Percentiles rank a stretch among this genome's conserved stretches.
phyloP scores from a whole-genome alignment of 495 filamentous ascomycete species.

The Bacidia gigantensis region DNA sequence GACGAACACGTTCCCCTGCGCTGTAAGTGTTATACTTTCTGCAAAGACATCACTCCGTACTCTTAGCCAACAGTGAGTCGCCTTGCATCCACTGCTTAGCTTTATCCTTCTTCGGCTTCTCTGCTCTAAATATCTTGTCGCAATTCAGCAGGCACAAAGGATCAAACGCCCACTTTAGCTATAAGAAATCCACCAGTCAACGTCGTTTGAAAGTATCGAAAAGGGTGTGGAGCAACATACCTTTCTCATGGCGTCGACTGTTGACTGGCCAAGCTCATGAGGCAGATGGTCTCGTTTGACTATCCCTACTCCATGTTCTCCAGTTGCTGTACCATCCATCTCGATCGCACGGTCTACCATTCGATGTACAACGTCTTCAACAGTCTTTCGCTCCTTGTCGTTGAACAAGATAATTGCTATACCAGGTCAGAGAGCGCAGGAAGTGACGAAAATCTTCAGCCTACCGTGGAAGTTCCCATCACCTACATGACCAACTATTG shows the following conservation, averaged over 20 bases:
- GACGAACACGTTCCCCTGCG: too few species aligned
- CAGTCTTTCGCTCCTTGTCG: slow-evolving; percentile 45
- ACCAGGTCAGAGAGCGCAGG: slow-evolving; percentile 9
- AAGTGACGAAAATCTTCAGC: slow-evolving; percentile 9
- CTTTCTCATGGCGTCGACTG: slow-evolving; percentile 71
- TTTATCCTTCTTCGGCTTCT: slow-evolving; percentile 9
- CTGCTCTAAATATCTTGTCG: slow-evolving; percentile 48
- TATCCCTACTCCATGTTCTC: slow-evolving; percentile 70
- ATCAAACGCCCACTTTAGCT: slow-evolving; percentile 54
- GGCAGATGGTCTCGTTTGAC: slow-evolving; percentile 71
- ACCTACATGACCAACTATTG: slow-evolving; percentile 71
- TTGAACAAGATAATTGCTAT: slow-evolving; percentile 60
- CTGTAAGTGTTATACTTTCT: too few species aligned
- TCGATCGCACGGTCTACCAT: slow-evolving; percentile 77
- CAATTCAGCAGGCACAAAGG: slow-evolving; percentile 52
- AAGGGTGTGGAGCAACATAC: slow-evolving; percentile 23
- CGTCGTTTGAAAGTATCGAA: not conserved
- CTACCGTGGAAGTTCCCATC: slow-evolving; percentile 73
- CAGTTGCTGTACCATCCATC: slow-evolving; percentile 73
- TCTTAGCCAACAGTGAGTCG: not conserved
- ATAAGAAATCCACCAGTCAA: slow-evolving; percentile 6
- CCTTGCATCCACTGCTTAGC: not conserved
- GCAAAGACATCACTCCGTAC: not conserved
- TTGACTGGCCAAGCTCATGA: slow-evolving; percentile 55
- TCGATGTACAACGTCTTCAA: slow-evolving; percentile 58